Conservation (phyloP, 345 rosid genomes). For the Brassica rapa region DNA sequence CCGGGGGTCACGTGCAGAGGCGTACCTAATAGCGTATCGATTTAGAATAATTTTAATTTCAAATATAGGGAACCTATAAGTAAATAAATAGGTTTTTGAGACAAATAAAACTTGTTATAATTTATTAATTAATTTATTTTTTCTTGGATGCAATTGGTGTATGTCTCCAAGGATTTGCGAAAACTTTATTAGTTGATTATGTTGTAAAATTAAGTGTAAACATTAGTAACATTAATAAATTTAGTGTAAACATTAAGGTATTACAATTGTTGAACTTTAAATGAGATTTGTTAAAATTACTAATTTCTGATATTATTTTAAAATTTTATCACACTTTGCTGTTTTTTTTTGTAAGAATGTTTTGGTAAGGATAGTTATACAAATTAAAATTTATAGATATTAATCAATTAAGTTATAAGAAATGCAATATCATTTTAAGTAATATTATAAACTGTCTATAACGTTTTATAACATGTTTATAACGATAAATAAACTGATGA, state of each 20-base stretch:
- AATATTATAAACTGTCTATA: background rate
- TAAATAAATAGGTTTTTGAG: background rate
- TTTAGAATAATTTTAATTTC: conserved; percentile 36
- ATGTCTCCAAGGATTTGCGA: background rate
- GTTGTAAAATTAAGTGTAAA: background rate
- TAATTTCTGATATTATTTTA: background rate
- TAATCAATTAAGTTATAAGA: background rate
- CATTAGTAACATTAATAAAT: background rate
- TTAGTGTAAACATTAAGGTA: background rate
- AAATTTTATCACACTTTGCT: background rate
- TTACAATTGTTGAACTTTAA: background rate
- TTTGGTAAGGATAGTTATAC: background rate
- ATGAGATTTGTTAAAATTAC: background rate
- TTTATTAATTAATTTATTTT: background rate
- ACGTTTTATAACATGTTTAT: background rate
- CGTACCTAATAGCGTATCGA: conserved; percentile 91
- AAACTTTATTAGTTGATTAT: background rate
- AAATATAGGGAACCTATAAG: background rate
- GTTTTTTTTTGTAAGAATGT: background rate
- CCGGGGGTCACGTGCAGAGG: conserved; percentile 98
- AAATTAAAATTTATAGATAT: background rate
- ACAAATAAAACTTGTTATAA: background rate
- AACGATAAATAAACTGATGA: conserved; percentile 5
- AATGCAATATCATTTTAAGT: background rate
- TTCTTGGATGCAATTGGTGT: background rate